phyloP scores from a whole-genome alignment of 2,329 filamentous ascomycete genomes.

The Stenocarpella maydis region DNA sequence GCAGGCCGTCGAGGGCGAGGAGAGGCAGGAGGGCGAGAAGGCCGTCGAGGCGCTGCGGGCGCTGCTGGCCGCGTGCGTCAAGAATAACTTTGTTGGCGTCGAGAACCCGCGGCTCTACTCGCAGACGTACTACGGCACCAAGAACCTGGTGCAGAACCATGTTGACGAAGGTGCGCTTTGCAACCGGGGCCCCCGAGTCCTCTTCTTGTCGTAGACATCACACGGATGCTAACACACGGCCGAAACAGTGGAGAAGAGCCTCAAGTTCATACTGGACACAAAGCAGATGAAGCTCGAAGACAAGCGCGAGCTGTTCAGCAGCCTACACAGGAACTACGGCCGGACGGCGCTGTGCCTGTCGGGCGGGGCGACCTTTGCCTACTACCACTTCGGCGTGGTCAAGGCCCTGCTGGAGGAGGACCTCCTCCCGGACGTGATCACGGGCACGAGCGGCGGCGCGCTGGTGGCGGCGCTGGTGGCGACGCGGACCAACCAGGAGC shows the following conservation, averaged over 20 bases:
- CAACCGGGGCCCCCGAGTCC: too few species aligned
- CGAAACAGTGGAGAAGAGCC: constrained; percentile 65
- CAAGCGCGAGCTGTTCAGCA: constrained; percentile 85
- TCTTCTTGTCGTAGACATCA: neutral
- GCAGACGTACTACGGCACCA: constrained; percentile 98
- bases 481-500: constrained; percentile 89
- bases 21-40: constrained; percentile 48
- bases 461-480: constrained; percentile 87
- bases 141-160: constrained; percentile 89
- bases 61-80: constrained; percentile 88
- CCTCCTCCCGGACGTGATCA: constrained; percentile 91
- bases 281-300: constrained; percentile 73
- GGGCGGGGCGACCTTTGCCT: constrained; percentile 92
- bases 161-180: constrained; percentile 74
- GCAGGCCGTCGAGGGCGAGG: constrained; percentile 50
- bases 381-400: constrained; percentile 94
- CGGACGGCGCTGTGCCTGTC: constrained; percentile 92
- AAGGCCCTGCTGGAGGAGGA: constrained; percentile 88
- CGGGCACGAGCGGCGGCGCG: constrained; percentile 93
- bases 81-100: constrained; percentile 96
- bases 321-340: constrained; percentile 89
- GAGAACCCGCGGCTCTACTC: constrained; percentile 96
- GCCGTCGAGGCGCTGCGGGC: constrained; percentile 79
- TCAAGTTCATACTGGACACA: constrained; percentile 74
- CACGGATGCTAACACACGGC: constrained; percentile 7